phyloP scores from a whole-genome alignment of 805 yeast species.

The Scheffersomyces coipomensis region DNA sequence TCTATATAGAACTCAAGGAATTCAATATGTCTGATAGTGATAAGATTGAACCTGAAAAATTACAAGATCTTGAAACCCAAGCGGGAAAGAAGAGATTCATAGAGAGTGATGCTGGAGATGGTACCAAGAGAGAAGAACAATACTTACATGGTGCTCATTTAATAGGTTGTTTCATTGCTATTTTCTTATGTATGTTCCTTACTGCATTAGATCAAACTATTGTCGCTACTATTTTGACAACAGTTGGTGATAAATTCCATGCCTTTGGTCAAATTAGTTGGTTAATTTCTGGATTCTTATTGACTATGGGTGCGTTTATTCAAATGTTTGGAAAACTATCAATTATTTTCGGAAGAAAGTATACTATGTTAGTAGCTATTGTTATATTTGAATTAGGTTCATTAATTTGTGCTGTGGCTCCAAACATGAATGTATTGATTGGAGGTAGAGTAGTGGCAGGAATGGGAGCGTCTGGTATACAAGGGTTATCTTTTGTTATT shows the following conservation, averaged over 20 bases:
- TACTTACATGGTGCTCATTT: constrained; percentile 26
- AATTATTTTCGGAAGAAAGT: constrained; percentile 33
- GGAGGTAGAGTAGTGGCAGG: constrained; percentile 74
- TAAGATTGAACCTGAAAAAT: too few species aligned
- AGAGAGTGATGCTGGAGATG: constrained; percentile 43
- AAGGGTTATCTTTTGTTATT: constrained; percentile 54
- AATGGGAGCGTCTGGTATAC: constrained; percentile 70
- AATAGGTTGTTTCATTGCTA: constrained; percentile 19
- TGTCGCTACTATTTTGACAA: constrained; percentile 27
- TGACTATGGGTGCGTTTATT: constrained; percentile 27
- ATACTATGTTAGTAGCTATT: constrained; percentile 8
- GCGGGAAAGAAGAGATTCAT: constrained; percentile 12
- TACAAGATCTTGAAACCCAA: neutral
- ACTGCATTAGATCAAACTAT: constrained; percentile 40
- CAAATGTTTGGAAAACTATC: constrained; percentile 33
- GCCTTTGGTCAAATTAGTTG: constrained; percentile 31
- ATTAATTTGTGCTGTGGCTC: constrained; percentile 52
- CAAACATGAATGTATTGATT: constrained; percentile 56
- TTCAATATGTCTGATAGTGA: neutral
- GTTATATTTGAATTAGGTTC: constrained; percentile 61
- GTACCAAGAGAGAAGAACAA: constrained; percentile 34
- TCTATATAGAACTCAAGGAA: too few species aligned
- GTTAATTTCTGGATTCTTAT: constrained; percentile 32
- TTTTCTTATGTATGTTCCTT: constrained; percentile 27
- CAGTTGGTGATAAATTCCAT: constrained; percentile 31